Evolutionary conservation across 768 basidiomycete species (phyloP), one percentile per base, ranked within the genome.

Genomic region (Sarcodon sp.): DNA sequence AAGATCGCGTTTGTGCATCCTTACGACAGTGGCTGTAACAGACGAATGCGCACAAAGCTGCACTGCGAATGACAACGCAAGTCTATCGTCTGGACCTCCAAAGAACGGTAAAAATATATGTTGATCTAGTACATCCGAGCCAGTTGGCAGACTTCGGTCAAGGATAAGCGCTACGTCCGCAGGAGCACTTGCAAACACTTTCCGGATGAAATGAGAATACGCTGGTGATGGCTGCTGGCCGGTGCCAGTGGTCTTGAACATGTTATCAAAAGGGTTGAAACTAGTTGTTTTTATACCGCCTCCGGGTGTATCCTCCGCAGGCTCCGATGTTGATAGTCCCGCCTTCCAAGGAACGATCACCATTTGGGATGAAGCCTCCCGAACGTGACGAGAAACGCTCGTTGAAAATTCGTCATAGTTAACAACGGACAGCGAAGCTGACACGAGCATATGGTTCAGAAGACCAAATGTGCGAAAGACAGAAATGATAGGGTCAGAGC

Each of bases 21-120:
- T 69, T 1, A 94, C 66, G 0, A 90, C 77, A 0, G 86, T 90
- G 0, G 88, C 96, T 4, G 64, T 75, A 0, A 88, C 72, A 34
- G 61, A 64, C 0, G 74, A 60, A 51, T 83, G 81, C 33, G 72
- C 72, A 48, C 91, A 86, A 31, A 86, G 58, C 61, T 97, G 93
- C 33, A 87, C 77, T 4, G 89, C 76, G 56, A 98, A 79, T 32
- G 74, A 66, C 27, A 98, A 66, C 0, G 89, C 88, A 16, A 90
- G 70, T 1, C 96, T 79, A 60, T 97, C 94, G 60, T 99, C 94
- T 0, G 89, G 81, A 0, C 94, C 94, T 35, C 94, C 94, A 60
- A 90, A 86, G 77, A 94, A 97, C 0, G 93, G 87, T 37, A 92
- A 59, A 61, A 93, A 79, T 31, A 97, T 58, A 53, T 87, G 87